Evolutionary conservation across 768 basidiomycete species (phyloP).

Genomic region (Coprinopsis sp.): DNA sequence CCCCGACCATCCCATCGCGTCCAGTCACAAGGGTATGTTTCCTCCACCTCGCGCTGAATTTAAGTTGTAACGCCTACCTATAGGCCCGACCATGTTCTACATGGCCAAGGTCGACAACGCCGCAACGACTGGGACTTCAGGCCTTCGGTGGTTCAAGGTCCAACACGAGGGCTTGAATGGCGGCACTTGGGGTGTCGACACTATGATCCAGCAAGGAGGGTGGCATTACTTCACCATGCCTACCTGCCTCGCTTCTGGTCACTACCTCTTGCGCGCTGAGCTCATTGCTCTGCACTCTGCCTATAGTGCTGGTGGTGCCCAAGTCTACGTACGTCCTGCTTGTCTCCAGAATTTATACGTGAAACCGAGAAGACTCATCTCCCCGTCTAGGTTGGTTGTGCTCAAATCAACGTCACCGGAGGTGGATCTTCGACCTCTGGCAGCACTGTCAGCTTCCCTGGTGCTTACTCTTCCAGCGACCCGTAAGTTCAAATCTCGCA

Average conservation of each 20-base stretch:
- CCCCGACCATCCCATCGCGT: conserved; percentile 13
- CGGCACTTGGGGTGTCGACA: conserved; percentile 9
- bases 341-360: neutral
- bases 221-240: conserved; percentile 13
- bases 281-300: conserved; percentile 8
- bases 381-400: conserved; percentile 8
- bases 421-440: conserved; percentile 4
- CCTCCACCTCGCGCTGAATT: neutral
- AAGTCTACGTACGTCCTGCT: conserved; percentile 8
- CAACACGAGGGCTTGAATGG: conserved; percentile 8
- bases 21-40: conserved; percentile 12
- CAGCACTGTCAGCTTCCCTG: conserved; percentile 9
- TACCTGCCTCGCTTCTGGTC: conserved; percentile 7
- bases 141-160: conserved; percentile 11
- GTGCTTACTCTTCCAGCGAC: conserved; percentile 6
- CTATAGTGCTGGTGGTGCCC: conserved; percentile 8
- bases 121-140: conserved; percentile 1
- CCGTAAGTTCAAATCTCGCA: conserved; percentile 3
- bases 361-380: neutral
- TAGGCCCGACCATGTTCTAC: conserved; percentile 13
- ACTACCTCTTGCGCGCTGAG: conserved; percentile 10
- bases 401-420: conserved; percentile 10
- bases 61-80: neutral
- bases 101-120: conserved; percentile 13
- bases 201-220: conserved; percentile 8